Conservation (phyloP, 1,139 yeast species). For the Yamadazyma spencermartinsiae region DNA sequence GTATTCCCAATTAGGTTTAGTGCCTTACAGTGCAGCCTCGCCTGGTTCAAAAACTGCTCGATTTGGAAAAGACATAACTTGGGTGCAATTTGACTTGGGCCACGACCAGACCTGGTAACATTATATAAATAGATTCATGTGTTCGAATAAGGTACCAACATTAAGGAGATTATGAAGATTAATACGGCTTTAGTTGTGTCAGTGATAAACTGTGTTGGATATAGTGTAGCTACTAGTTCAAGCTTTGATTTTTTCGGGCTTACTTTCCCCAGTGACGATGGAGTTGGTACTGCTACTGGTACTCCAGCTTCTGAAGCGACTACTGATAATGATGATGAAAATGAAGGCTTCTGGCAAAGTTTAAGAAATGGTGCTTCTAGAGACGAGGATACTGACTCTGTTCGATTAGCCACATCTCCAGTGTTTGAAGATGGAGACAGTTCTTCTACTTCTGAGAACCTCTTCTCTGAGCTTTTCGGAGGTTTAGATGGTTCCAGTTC, state of each 20-base stretch:
- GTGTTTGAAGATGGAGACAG: not conserved
- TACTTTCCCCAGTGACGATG: conserved; percentile 1
- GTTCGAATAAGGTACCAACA: too few relatives aligned
- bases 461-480: not conserved
- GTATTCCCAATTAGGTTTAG: too few relatives aligned
- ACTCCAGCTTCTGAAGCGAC: conserved; percentile 4
- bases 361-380: conserved; percentile 7
- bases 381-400: not conserved
- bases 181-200: not conserved
- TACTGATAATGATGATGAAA: conserved; percentile 3
- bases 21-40: not conserved
- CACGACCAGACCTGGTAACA: too few relatives aligned
- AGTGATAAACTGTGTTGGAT: not conserved
- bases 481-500: not conserved
- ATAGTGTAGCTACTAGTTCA: not conserved
- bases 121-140: conserved; percentile 6
- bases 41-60: not conserved
- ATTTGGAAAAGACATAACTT: conserved; percentile 8
- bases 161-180: not conserved
- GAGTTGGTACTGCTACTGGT: not conserved
- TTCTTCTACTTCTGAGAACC: not conserved
- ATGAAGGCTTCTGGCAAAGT: conserved; percentile 11
- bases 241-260: not conserved
- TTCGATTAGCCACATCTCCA: not conserved
- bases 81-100: not conserved